Conservation (phyloP, 306 rosid species). For the Quercus rubra region DNA sequence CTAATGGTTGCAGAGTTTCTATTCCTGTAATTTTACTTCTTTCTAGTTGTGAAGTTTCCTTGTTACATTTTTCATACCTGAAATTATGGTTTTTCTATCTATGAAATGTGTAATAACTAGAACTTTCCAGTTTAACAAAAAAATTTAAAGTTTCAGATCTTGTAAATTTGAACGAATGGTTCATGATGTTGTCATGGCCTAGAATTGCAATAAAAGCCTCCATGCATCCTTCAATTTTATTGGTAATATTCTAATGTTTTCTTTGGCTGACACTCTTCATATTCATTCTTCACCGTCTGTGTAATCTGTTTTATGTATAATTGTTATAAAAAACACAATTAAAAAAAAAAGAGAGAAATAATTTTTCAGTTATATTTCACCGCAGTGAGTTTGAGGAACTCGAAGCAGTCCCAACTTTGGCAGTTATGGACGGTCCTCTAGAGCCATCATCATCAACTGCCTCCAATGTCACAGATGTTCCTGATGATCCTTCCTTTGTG, state of each 20-base stretch:
- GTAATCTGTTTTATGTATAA: background rate
- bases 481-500: constrained; percentile 53
- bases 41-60: background rate
- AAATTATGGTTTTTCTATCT: background rate
- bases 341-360: background rate
- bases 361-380: constrained; percentile 14
- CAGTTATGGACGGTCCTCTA: constrained; percentile 62
- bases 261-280: background rate
- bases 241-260: background rate
- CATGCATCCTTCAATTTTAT: background rate
- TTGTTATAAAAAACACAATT: background rate
- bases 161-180: background rate
- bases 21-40: background rate
- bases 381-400: constrained; percentile 60
- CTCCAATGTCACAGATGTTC: constrained; percentile 45
- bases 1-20: background rate
- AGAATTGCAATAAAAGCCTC: background rate
- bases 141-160: background rate
- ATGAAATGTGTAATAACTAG: background rate
- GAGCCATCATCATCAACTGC: constrained; percentile 43
- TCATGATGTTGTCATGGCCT: background rate
- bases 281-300: constrained; percentile 1
- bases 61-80: background rate
- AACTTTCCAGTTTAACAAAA: background rate
- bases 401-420: constrained; percentile 62